A percentile compares a stretch with the other conserved stretches of the same genome.
phyloP scores from a whole-genome alignment of 257 asterid species.

The Phtheirospermum japonicum region DNA sequence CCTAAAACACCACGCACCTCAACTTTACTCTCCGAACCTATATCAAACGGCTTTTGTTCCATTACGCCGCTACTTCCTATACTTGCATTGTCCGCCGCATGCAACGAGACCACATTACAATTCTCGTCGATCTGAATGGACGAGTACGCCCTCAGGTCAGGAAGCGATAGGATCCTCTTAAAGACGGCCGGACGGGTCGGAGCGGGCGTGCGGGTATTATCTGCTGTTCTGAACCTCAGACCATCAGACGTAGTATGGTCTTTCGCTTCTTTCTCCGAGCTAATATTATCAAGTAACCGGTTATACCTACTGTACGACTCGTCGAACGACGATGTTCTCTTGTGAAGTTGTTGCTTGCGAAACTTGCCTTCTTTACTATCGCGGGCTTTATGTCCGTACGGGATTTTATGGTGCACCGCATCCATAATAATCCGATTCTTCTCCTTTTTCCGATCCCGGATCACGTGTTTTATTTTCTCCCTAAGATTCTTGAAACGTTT shows the following conservation, averaged over 20 bases:
- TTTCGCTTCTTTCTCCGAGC: slow-evolving; percentile 35
- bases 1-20: slow-evolving; percentile 19
- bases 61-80: slow-evolving; percentile 23
- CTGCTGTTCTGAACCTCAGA: slow-evolving; percentile 27
- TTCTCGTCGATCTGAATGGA: slow-evolving; percentile 44
- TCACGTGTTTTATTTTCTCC: slow-evolving; percentile 55
- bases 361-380: slow-evolving; percentile 13
- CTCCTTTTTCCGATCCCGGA: slow-evolving; percentile 60
- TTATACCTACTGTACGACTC: slow-evolving; percentile 52
- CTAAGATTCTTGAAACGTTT: slow-evolving; percentile 61
- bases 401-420: slow-evolving; percentile 67
- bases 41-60: slow-evolving; percentile 27
- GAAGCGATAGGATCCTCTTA: slow-evolving; percentile 66
- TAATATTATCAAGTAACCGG: slow-evolving; percentile 35
- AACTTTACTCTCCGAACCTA: slow-evolving; percentile 29
- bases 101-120: slow-evolving; percentile 17
- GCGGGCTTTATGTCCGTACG: slow-evolving; percentile 39
- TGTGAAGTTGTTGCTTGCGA: slow-evolving; percentile 26
- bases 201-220: slow-evolving; percentile 26
- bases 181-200: slow-evolving; percentile 26
- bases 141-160: slow-evolving; percentile 61
- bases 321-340: slow-evolving; percentile 52
- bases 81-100: slow-evolving; percentile 17
- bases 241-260: slow-evolving; percentile 28
- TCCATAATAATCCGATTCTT: slow-evolving; percentile 72